phyloP scores from a whole-genome alignment of 208 protist genomes.

The Angomonas deanei region DNA sequence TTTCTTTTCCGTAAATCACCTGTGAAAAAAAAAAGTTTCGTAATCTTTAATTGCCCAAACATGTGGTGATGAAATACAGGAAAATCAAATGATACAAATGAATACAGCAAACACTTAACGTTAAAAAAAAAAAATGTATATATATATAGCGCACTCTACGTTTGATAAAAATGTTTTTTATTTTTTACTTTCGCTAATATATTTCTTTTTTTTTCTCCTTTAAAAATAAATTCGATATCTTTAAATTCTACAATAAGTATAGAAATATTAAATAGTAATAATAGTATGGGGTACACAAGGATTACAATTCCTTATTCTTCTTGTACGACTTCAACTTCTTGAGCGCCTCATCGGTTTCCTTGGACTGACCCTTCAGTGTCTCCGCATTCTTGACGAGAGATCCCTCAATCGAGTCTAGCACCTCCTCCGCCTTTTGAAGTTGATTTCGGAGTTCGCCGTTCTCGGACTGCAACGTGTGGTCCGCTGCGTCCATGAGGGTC shows the following conservation, averaged over 20 bases:
- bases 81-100: no score
- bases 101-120: not conserved
- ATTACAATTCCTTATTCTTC: not conserved
- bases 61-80: not conserved
- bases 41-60: no score
- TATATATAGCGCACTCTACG: not conserved
- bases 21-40: no score
- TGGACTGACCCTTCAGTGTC: not conserved
- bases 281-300: no score
- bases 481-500: not conserved
- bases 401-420: constrained; percentile 18
- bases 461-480: constrained; percentile 20
- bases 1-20: no score
- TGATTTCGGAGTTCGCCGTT: constrained; percentile 19
- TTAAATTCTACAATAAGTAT: not conserved
- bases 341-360: not conserved
- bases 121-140: not conserved
- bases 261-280: not conserved
- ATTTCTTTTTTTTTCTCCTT: no score
- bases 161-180: not conserved
- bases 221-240: no score
- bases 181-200: no score
- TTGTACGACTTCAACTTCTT: constrained; percentile 2
- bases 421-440: constrained; percentile 15
- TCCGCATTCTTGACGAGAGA: not conserved